Percentiles rank a stretch among this genome's conserved stretches.
Evolutionary conservation across 306 rosid species (phyloP).

Genomic region (Trifolium pratense): DNA sequence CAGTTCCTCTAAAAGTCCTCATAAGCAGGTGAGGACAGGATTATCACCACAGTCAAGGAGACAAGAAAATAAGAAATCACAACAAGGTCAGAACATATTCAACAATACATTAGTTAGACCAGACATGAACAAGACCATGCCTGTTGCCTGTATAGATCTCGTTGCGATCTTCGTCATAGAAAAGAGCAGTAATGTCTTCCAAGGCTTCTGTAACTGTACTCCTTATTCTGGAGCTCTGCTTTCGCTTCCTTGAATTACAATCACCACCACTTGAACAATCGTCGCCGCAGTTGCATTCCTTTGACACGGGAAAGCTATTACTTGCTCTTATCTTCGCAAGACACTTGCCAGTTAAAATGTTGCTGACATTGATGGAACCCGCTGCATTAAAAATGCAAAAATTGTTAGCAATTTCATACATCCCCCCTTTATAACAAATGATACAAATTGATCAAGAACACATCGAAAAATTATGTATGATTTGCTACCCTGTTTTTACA

Average conservation of each 20-base stretch:
- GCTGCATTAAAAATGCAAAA: conserved; percentile 57
- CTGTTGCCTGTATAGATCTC: conserved; percentile 93
- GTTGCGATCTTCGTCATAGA: conserved; percentile 91
- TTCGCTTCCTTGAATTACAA: conserved; percentile 55
- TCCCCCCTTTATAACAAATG: conserved; percentile 17
- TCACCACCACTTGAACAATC: conserved; percentile 43
- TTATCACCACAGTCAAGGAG: conserved; percentile 38
- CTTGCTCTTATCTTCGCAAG: conserved; percentile 81
- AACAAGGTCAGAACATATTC: conserved; percentile 30
- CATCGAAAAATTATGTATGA: conserved; percentile 1
- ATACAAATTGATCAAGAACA: conserved; percentile 14
- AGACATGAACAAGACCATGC: conserved; percentile 87
- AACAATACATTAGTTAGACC: conserved; percentile 71
- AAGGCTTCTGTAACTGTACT: conserved; percentile 87
- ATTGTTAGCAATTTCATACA: conserved; percentile 20
- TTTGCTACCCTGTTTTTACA: conserved; percentile 5
- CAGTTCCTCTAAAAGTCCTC: conserved; percentile 36
- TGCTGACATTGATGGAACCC: conserved; percentile 93
- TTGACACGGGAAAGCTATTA: conserved; percentile 54
- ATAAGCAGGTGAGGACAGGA: conserved; percentile 37
- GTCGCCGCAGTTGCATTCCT: conserved; percentile 55
- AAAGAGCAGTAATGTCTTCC: conserved; percentile 97
- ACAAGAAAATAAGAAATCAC: conserved; percentile 45
- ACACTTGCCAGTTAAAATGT: conserved; percentile 91
- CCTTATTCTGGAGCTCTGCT: conserved; percentile 57